phyloP scores from a whole-genome alignment of 306 rosid genomes.

The Senna tora region DNA sequence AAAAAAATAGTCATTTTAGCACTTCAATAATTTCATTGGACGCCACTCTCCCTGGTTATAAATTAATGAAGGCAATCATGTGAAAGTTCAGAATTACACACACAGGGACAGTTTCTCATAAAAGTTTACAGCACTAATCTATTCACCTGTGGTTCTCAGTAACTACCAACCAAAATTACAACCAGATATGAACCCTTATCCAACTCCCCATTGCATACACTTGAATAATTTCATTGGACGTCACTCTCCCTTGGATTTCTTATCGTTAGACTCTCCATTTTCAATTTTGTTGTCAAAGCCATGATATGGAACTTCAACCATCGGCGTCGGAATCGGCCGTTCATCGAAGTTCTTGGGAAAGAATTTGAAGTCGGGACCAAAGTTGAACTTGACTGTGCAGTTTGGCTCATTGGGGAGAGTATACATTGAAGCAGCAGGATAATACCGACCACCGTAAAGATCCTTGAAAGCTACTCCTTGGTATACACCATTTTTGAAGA shows the following conservation, averaged over 20 bases:
- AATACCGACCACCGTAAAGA: constrained; percentile 86
- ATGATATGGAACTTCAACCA: constrained; percentile 86
- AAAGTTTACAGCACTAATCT: constrained; percentile 48
- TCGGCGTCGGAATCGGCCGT: constrained; percentile 73
- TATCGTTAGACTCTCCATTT: constrained; percentile 69
- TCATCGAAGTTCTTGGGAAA: constrained; percentile 71
- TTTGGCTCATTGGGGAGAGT: constrained; percentile 90
- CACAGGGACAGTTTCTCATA: constrained; percentile 32
- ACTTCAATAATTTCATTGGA: too few species aligned
- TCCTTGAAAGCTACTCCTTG: constrained; percentile 94
- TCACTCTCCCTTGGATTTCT: constrained; percentile 49
- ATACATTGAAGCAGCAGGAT: constrained; percentile 96
- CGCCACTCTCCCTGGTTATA: too few species aligned
- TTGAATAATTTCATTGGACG: constrained; percentile 21
- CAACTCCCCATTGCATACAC: constrained; percentile 40
- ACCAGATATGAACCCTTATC: constrained; percentile 40
- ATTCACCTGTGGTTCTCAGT: constrained; percentile 38
- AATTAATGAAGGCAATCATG: too few species aligned
- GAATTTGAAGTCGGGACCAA: constrained; percentile 84
- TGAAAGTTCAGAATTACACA: too few species aligned
- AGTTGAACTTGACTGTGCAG: constrained; percentile 91
- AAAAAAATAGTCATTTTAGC: too few species aligned
- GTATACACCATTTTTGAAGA: constrained; percentile 85
- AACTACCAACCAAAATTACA: constrained; percentile 50
- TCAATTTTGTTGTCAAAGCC: constrained; percentile 72